These are phyloP conservation scores for Diphasiastrum complanatum DNA, from an alignment of 83 land plant species.

Conservation along the genomic window DNA sequence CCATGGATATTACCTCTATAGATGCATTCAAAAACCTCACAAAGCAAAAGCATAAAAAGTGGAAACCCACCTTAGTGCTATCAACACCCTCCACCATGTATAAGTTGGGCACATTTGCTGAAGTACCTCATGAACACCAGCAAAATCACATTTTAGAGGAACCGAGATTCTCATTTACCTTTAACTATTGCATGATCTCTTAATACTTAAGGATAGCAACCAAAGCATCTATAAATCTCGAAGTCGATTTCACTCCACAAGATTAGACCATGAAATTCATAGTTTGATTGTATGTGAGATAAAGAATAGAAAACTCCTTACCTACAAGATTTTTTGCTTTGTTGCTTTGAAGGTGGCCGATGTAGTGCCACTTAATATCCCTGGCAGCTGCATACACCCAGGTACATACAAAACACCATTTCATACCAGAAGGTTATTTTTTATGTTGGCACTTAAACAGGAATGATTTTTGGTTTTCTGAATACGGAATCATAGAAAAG, in stretches of 20 bases:
- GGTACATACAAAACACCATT: not conserved
- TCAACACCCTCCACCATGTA: slow-evolving; percentile 79
- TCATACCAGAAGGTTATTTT: too few species aligned
- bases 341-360: slow-evolving; percentile 93
- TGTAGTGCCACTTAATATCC: slow-evolving; percentile 88
- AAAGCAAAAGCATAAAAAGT: not conserved
- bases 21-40: not conserved
- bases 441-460: too few species aligned
- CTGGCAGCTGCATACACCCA: slow-evolving; percentile 63
- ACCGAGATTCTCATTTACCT: not conserved
- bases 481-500: too few species aligned
- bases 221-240: not conserved
- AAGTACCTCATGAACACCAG: not conserved
- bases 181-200: not conserved
- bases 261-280: not conserved
- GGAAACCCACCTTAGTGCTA: slow-evolving; percentile 44
- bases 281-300: not conserved
- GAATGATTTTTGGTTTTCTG: too few species aligned
- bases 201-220: not conserved
- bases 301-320: slow-evolving; percentile 30
- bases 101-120: slow-evolving; percentile 66
- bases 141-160: not conserved
- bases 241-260: too few species aligned
- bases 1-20: too few species aligned
- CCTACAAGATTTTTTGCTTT: slow-evolving; percentile 77